A percentile compares a stretch with the other conserved stretches of the same genome.
phyloP scores from a whole-genome alignment of 1,284 basidiomycete species.

The Polyporus tsugae region DNA sequence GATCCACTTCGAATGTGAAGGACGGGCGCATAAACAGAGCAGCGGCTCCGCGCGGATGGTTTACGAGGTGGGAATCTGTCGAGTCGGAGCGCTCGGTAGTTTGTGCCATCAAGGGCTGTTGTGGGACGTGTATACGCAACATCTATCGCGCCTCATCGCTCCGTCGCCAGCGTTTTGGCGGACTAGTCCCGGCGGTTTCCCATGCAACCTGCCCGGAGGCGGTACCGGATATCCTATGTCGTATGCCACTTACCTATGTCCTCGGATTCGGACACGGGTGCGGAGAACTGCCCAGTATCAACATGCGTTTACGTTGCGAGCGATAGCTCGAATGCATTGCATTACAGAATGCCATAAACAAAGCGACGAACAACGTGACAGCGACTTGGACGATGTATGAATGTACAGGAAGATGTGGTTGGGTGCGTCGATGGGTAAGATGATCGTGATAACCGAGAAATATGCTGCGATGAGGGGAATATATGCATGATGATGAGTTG shows the following conservation, averaged over 20 bases:
- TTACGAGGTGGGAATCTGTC: slow-evolving; percentile 5
- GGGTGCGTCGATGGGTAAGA: slow-evolving; percentile 2
- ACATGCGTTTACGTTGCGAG: slow-evolving; percentile 5
- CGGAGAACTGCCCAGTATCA: slow-evolving; percentile 11
- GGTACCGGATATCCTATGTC: slow-evolving; percentile 6
- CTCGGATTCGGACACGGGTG: slow-evolving; percentile 9
- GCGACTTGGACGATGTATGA: slow-evolving; percentile 29
- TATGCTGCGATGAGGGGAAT: slow-evolving; percentile 12
- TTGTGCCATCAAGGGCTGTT: not conserved
- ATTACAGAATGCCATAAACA: slow-evolving; percentile 29
- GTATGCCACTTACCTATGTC: not conserved
- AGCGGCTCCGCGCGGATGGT: slow-evolving; percentile 8
- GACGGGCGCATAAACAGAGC: slow-evolving; percentile 1
- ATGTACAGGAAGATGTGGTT: slow-evolving; percentile 14
- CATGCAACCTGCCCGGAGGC: slow-evolving; percentile 9
- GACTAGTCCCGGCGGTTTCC: slow-evolving; percentile 8
- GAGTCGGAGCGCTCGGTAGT: not conserved
- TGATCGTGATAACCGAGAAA: slow-evolving; percentile 1
- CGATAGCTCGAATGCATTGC: slow-evolving; percentile 24
- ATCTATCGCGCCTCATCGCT: slow-evolving; percentile 5
- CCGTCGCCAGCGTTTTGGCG: slow-evolving; percentile 1
- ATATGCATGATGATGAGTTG: slow-evolving; percentile 3
- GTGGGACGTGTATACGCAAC: slow-evolving; percentile 1
- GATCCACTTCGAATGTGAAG: slow-evolving; percentile 9
- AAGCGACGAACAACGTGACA: slow-evolving; percentile 32